Evolutionary conservation across 116 monocot genomes (phyloP).

Genomic region (Cymodocea nodosa): DNA sequence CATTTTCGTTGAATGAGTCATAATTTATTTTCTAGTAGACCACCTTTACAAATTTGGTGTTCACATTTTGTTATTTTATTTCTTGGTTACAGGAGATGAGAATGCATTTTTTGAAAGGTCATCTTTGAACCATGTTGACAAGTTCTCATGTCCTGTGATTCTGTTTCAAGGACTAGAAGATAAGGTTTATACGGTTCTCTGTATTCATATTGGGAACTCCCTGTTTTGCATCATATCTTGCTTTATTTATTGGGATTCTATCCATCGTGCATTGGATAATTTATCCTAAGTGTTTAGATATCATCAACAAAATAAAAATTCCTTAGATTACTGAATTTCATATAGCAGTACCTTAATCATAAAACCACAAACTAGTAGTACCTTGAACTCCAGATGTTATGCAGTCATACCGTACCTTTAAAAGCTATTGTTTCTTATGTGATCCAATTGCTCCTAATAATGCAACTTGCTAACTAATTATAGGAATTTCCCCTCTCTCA

Average conservation of each 20-base stretch:
- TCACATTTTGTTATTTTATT: background rate
- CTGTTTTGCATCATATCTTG: background rate
- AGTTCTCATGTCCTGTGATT: constrained; percentile 82
- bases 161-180: constrained; percentile 98
- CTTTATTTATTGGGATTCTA: background rate
- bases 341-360: no score
- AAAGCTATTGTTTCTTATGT: no score
- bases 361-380: no score
- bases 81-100: constrained; percentile 43
- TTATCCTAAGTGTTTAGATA: no score
- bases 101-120: constrained; percentile 55
- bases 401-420: no score
- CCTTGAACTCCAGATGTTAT: no score
- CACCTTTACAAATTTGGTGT: background rate
- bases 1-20: background rate
- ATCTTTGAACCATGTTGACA: constrained; percentile 86
- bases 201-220: background rate
- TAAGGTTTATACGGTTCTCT: constrained; percentile 36
- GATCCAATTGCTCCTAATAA: no score
- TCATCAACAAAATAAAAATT: no score
- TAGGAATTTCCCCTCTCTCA: no score
- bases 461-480: no score
- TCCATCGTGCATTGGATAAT: no score
- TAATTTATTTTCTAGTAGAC: background rate
- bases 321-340: no score